Evolutionary conservation across 73 alveolate species (phyloP).

Genomic region (Stentor coeruleus): DNA sequence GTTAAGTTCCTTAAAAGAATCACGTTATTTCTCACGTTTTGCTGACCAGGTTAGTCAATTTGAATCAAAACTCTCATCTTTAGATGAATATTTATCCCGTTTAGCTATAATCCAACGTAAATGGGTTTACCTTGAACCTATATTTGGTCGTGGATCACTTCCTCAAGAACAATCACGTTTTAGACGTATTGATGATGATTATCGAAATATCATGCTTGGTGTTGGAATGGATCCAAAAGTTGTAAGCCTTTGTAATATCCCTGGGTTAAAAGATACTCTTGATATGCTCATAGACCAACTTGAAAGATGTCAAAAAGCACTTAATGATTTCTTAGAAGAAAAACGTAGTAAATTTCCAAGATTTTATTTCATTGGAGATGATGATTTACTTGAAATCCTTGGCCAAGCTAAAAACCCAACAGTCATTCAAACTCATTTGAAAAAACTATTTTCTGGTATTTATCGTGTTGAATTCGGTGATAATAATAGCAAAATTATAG

Average conservation of each 20-base stretch:
- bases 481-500: constrained; percentile 81
- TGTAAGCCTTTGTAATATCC: constrained; percentile 76
- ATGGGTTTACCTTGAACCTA: constrained; percentile 99
- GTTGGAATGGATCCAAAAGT: constrained; percentile 90
- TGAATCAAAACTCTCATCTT: constrained; percentile 89
- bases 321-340: constrained; percentile 98
- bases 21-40: constrained; percentile 87
- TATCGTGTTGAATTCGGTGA: constrained; percentile 91
- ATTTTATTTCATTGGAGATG: constrained; percentile 99
- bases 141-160: constrained; percentile 98
- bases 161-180: constrained; percentile 99
- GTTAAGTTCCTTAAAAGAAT: constrained; percentile 94
- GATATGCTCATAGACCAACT: constrained; percentile 92
- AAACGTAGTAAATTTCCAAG: constrained; percentile 99
- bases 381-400: constrained; percentile 98
- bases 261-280: constrained; percentile 96
- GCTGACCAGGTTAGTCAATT: constrained; percentile 94
- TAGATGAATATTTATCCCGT: constrained; percentile 89
- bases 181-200: constrained; percentile 98
- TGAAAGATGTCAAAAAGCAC: constrained; percentile 99
- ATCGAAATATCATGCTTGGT: constrained; percentile 88
- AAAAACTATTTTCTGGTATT: constrained; percentile 98
- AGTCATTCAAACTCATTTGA: constrained; percentile 98
- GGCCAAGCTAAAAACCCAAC: constrained; percentile 97
- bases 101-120: constrained; percentile 90